Evolutionary conservation across 2,329 filamentous ascomycete species (phyloP).

Genomic region (Colletotrichum cordylinicola): DNA sequence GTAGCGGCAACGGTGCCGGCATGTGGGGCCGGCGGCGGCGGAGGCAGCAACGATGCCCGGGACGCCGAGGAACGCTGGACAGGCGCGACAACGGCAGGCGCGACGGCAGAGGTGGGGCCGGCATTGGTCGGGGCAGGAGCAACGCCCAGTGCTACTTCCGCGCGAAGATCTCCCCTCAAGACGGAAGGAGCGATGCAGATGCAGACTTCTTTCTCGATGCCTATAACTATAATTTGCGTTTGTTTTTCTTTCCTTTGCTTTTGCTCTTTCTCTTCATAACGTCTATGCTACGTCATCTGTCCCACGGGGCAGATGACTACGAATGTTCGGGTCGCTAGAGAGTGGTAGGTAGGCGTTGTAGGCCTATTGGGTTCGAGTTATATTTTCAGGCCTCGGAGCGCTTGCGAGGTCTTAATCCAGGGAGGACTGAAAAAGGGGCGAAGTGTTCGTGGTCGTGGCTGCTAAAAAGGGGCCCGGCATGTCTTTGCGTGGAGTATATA

Average conservation of each 20-base stretch:
- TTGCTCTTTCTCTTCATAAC: not conserved
- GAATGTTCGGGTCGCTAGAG: constrained; percentile 7
- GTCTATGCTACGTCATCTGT: not conserved
- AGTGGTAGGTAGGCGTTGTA: not conserved
- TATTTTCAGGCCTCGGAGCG: not conserved
- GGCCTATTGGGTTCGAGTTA: not conserved
- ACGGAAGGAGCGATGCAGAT: not conserved
- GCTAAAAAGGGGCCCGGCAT: not conserved
- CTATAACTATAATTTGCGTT: constrained; percentile 22
- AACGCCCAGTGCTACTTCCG: not conserved
- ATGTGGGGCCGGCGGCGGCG: not conserved
- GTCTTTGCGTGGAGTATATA: not conserved
- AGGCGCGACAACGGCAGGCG: not conserved
- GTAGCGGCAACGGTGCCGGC: not conserved
- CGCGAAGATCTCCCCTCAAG: not conserved
- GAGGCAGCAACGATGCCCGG: no score
- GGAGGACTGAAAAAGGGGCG: not conserved
- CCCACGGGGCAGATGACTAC: not conserved
- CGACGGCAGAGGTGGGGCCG: not conserved
- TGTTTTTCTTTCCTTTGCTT: not conserved
- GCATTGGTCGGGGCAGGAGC: not conserved
- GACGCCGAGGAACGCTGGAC: no score
- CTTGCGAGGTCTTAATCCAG: not conserved
- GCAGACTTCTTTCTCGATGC: not conserved
- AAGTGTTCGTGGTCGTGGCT: not conserved